Base-by-base conservation (phyloP, 345 rosid genomes). In the Stellera chamaejasme region DNA sequence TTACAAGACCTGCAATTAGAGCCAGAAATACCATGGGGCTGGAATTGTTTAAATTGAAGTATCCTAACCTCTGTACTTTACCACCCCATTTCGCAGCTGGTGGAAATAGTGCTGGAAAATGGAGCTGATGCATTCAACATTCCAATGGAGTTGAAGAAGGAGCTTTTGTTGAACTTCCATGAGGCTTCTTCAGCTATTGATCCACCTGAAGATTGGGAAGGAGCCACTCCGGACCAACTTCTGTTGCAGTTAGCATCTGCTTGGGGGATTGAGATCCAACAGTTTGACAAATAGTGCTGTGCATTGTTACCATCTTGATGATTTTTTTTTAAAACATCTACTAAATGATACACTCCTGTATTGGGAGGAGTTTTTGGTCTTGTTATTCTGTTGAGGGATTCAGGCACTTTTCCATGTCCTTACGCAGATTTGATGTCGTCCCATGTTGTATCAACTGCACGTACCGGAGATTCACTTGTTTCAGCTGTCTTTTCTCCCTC, bases 141-240 rank as follows among this genome's bases (percentile, higher is more conserved):
- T 65, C 88, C 95, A 43, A 63, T 78, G 88, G 95, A 87, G 42
- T 52, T 85, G 81, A 94, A 85, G 87, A 87, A 79, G 55, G 96
- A 90, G 49, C 73, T 94, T 25, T 64, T 94, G 63, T 62, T 79
- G 73, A 90, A 80, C 62, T 75, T 94, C 52, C 82, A 87, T 36
- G 97, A 94, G 61, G 84, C 87, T 7, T 81, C 85, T 23, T 74
- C 86, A 0, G 58, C 87, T 12, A 75, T 83, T 66, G 97, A 80
- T 54, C 83, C 79, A 16, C 84, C 96, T 7, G 96, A 94, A 52
- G 97, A 94, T 46, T 90, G 99, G 99, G 96, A 94, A 74, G 96
- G 99, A 50, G 83, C 69, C 0, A 64, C 72, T 0, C 95, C 91
- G 11, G 87, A 83, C 46, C 95, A 85, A 66, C 93, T 94, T 46